Evolutionary conservation across 2,329 filamentous ascomycete genomes (phyloP).

Genomic region (Blastomyces emzantsi): DNA sequence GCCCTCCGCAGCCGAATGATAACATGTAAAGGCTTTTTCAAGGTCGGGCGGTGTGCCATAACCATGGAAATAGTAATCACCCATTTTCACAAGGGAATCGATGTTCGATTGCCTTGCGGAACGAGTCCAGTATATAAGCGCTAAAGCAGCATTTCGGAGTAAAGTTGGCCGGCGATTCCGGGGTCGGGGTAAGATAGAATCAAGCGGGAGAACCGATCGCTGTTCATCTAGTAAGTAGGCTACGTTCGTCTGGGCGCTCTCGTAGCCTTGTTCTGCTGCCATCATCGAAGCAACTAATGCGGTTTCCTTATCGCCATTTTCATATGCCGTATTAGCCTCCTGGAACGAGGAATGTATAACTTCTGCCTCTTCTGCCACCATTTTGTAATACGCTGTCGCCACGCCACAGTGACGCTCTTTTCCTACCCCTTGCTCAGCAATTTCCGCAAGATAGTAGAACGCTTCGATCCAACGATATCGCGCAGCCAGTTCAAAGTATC

Average conservation of each 20-base stretch:
- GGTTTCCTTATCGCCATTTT: conserved; percentile 66
- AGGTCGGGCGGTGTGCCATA: conserved; percentile 62
- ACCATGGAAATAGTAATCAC: conserved; percentile 87
- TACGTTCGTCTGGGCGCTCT: conserved; percentile 81
- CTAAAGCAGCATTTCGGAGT: conserved; percentile 54
- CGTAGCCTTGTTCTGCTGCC: conserved; percentile 87
- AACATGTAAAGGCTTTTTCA: conserved; percentile 87
- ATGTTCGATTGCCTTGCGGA: conserved; percentile 90
- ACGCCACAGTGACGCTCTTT: conserved; percentile 68
- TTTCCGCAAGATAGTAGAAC: conserved; percentile 84
- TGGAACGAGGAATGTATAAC: conserved; percentile 65
- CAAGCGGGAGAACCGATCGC: conserved; percentile 52
- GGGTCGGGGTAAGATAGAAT: conserved; percentile 43
- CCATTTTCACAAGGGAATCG: conserved; percentile 94
- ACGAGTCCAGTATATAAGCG: conserved; percentile 88
- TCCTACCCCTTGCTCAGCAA: conserved; percentile 71
- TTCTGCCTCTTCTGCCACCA: conserved; percentile 64
- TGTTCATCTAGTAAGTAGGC: conserved; percentile 74
- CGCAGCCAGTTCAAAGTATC: conserved; percentile 81
- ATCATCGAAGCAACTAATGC: conserved; percentile 76
- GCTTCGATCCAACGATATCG: conserved; percentile 78
- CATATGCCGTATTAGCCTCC: conserved; percentile 76
- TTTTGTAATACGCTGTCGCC: conserved; percentile 75
- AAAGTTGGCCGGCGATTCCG: conserved; percentile 37
- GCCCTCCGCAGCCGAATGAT: conserved; percentile 82